Conservation (phyloP, 805 yeast genomes). For the Candida odintsovae region DNA sequence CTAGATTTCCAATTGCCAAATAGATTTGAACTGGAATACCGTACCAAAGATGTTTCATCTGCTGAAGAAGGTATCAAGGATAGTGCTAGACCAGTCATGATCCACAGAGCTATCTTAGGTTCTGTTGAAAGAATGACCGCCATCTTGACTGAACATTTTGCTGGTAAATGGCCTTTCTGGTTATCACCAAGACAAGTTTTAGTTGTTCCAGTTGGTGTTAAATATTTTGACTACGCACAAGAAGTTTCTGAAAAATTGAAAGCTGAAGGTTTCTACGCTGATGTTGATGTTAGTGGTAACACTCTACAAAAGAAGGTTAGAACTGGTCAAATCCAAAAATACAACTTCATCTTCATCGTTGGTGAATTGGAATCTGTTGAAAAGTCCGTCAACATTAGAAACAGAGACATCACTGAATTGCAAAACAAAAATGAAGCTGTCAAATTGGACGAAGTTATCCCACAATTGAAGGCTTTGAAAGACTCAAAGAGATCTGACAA, state of each 20-base stretch:
- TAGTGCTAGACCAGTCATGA: conserved; percentile 91
- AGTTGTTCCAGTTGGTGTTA: conserved; percentile 95
- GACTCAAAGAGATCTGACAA: conserved; percentile 74
- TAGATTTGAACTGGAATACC: conserved; percentile 87
- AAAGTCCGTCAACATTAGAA: conserved; percentile 86
- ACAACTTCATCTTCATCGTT: conserved; percentile 93
- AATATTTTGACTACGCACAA: conserved; percentile 86
- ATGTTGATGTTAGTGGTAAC: conserved; percentile 90
- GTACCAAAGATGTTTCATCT: conserved; percentile 51
- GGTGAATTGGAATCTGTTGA: conserved; percentile 89
- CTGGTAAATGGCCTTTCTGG: conserved; percentile 99
- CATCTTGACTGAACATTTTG: conserved; percentile 94
- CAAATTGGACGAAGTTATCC: conserved; percentile 62
- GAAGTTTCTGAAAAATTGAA: conserved; percentile 65
- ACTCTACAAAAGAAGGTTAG: conserved; percentile 98
- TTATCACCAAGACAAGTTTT: conserved; percentile 97
- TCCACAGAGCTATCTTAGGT: conserved; percentile 97
- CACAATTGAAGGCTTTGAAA: conserved; percentile 62
- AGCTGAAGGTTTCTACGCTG: conserved; percentile 80
- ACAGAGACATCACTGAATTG: conserved; percentile 88
- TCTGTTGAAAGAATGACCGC: conserved; percentile 99
- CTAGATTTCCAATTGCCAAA: conserved; percentile 96
- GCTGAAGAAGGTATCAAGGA: conserved; percentile 42
- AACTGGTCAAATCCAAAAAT: conserved; percentile 89
- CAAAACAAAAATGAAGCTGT: conserved; percentile 91